Evolutionary conservation across 2,329 filamentous ascomycete genomes (phyloP), one percentile per base, ranked within the genome.

Genomic region (Trichoderma koningii): DNA sequence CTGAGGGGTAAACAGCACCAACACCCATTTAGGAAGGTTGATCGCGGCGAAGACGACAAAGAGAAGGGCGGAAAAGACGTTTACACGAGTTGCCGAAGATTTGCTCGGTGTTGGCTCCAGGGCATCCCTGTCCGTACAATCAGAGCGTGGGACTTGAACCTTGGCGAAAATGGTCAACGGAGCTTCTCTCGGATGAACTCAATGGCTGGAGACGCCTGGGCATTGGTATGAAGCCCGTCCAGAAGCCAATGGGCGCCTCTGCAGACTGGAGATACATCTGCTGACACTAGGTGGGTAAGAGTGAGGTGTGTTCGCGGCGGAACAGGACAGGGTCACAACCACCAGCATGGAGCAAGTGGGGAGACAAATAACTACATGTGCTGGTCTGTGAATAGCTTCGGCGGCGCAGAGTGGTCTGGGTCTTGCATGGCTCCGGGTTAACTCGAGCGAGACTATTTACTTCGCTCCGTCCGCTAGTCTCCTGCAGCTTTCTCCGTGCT

Each of bases 1-100:
- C 23, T 60, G 56, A 41, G 56, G 56, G 56, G 56, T 60, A 60
- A 17, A 41, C 34, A 23, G 19, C 17, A 38, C 12, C n/a, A 60
- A 28, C 28, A 10, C 56, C 26, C 45, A 30, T 28, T 60, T 60
- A 51, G 47, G 56, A 60, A 60, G 56, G 56, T 60, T 60, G 30
- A 51, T 28, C 47, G 56, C 56, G 56, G 56, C 45, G 56, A 60
- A 60, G 34, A 42, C 21, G 12, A 7, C 38, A 42, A 19, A 60
- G 30, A 45, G 44, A 59, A 50, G 51, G 21, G 45, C 45, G 45
- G 45, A 28, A 19, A 50, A 38, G 12, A n/a, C 10, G 23, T n/a
- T 26, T 38, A 59, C 38, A 59, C 55, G 44, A 51, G 45, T 56
- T 9, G 30, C n/a, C 45, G 34, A 38, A 21, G 17, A 28, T 55